Conservation (phyloP, 495 filamentous ascomycete genomes). For the Letharia lupina region DNA sequence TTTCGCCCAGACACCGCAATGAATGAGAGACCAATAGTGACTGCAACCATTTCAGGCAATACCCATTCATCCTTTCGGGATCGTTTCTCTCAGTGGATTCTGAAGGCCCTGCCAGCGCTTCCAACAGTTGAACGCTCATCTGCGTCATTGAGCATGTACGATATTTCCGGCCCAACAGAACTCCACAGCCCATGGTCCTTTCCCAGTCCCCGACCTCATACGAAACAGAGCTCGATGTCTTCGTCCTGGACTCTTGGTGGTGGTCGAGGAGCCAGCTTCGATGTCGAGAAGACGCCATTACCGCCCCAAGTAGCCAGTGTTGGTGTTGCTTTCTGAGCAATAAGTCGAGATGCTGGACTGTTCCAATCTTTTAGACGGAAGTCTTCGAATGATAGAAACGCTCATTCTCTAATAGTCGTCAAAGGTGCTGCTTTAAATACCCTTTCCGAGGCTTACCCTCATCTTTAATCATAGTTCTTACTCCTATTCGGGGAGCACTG, state of each 20-base stretch:
- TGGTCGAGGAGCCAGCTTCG: neutral
- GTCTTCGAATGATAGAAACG: neutral
- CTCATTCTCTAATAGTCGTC: neutral
- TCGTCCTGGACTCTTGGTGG: conserved; percentile 11
- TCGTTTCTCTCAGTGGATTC: conserved; percentile 16
- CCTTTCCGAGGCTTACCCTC: conserved; percentile 16
- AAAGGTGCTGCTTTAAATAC: conserved; percentile 12
- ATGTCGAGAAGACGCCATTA: conserved; percentile 9
- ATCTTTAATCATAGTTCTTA: neutral
- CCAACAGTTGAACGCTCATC: neutral
- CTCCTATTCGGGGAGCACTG: neutral
- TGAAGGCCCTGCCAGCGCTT: conserved; percentile 4
- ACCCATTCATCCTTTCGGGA: conserved; percentile 8
- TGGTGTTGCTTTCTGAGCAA: conserved; percentile 14
- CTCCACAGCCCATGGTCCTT: neutral
- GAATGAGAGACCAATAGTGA: neutral
- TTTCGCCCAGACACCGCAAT: conserved; percentile 2
- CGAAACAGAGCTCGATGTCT: conserved; percentile 15
- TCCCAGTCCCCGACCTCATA: conserved; percentile 1
- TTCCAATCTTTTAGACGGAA: neutral
- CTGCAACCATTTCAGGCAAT: neutral
- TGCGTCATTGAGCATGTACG: neutral
- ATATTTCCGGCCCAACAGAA: conserved; percentile 6
- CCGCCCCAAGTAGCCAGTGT: conserved; percentile 6
- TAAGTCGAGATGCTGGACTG: neutral